phyloP scores from a whole-genome alignment of 2,329 filamentous ascomycete species.

The Cytospora piceicola region DNA sequence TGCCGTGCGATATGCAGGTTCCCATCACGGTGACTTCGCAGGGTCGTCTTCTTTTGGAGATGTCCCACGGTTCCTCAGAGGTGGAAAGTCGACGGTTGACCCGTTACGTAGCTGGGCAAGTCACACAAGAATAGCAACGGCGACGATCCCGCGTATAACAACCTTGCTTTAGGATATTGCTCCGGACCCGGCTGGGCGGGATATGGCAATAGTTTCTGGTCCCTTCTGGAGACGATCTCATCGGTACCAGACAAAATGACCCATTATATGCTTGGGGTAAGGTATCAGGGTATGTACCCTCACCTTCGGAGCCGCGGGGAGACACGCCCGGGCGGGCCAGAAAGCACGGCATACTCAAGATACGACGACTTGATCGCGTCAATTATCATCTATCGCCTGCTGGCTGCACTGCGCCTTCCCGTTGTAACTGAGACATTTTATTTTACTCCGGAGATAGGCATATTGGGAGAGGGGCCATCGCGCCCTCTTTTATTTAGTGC shows the following conservation, averaged over 20 bases:
- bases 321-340: neutral
- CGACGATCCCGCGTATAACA: neutral
- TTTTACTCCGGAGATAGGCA: neutral
- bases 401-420: neutral
- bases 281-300: neutral
- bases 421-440: slow-evolving; percentile 2
- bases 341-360: neutral
- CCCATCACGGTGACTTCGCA: neutral
- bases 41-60: neutral
- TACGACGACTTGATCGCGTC: neutral
- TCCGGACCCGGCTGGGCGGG: neutral
- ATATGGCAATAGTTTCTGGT: neutral
- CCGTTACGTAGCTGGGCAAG: neutral
- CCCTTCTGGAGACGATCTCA: neutral
- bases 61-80: neutral
- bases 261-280: neutral
- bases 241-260: neutral
- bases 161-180: neutral
- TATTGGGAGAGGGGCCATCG: neutral
- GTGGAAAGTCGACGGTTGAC: neutral
- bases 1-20: neutral
- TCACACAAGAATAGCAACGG: neutral
- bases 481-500: neutral
- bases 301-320: neutral
- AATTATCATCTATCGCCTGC: neutral